Evolutionary conservation across 768 basidiomycete species (phyloP).

Genomic region (Boletus sensibilis): DNA sequence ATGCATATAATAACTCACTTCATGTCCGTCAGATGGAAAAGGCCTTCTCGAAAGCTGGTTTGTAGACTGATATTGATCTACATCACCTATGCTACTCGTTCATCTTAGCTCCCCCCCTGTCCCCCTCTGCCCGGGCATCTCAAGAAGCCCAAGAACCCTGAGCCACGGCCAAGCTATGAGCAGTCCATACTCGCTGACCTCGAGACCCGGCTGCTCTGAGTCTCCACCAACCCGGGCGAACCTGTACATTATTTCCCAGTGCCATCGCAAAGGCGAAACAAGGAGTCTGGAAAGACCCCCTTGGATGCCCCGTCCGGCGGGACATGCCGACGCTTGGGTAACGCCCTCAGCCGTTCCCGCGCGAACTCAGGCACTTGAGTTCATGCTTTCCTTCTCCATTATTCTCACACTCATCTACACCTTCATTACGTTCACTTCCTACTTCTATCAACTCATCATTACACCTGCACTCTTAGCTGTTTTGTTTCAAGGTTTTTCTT

Average conservation of each 20-base stretch:
- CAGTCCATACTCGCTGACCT: slow-evolving; percentile 32
- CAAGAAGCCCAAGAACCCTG: slow-evolving; percentile 10
- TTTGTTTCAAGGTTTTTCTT: not conserved
- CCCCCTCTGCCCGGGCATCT: slow-evolving; percentile 29
- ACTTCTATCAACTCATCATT: slow-evolving; percentile 19
- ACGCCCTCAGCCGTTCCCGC: slow-evolving; percentile 22
- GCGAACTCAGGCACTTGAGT: slow-evolving; percentile 15
- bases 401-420: slow-evolving; percentile 6
- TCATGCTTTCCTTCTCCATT: not conserved
- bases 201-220: slow-evolving; percentile 30
- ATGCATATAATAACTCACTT: too few relatives aligned
- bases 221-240: slow-evolving; percentile 26
- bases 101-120: slow-evolving; percentile 24
- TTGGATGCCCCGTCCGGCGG: slow-evolving; percentile 29
- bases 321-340: slow-evolving; percentile 21
- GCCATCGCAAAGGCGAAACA: slow-evolving; percentile 33
- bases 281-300: slow-evolving; percentile 26
- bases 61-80: slow-evolving; percentile 3
- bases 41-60: slow-evolving; percentile 19
- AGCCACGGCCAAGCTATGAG: slow-evolving; percentile 28
- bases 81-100: not conserved
- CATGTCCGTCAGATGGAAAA: slow-evolving; percentile 26
- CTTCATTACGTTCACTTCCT: slow-evolving; percentile 9
- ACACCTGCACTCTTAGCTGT: not conserved
- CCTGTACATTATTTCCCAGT: slow-evolving; percentile 37